Conservation (phyloP, 2,329 filamentous ascomycete species). For the Trichophaea hybrida region DNA sequence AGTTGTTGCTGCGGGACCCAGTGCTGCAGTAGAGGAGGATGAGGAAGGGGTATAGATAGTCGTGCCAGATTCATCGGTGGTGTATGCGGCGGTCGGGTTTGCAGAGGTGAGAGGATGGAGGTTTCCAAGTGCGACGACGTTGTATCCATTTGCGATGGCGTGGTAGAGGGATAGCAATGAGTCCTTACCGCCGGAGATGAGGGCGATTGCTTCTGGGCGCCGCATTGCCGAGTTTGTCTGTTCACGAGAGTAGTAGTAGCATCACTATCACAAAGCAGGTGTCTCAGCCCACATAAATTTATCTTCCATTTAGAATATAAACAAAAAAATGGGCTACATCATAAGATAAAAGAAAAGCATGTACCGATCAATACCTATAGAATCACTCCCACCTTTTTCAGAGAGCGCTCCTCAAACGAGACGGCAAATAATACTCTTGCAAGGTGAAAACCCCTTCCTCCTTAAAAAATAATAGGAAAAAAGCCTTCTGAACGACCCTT, state of each 20-base stretch:
- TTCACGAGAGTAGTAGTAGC: not conserved
- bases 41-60: constrained; percentile 10
- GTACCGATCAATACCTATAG: constrained; percentile 7
- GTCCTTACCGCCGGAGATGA: constrained; percentile 94
- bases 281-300: not conserved
- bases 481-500: constrained; percentile 1
- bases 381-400: not conserved
- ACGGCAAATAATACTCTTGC: constrained; percentile 1
- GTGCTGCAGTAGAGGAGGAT: constrained; percentile 9
- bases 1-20: constrained; percentile 11
- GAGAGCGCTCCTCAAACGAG: constrained; percentile 4
- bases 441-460: not conserved
- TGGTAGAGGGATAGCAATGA: constrained; percentile 88
- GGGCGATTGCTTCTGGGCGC: constrained; percentile 59
- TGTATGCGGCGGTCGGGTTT: constrained; percentile 3
- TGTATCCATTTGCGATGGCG: constrained; percentile 72
- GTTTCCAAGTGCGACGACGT: constrained; percentile 77
- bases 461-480: not conserved
- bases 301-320: not conserved
- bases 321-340: no score
- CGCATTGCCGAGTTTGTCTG: not conserved
- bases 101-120: constrained; percentile 46
- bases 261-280: not conserved
- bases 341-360: not conserved
- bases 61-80: not conserved